phyloP scores from a whole-genome alignment of 2,329 filamentous ascomycete genomes.

The Aureobasidium subglaciale region DNA sequence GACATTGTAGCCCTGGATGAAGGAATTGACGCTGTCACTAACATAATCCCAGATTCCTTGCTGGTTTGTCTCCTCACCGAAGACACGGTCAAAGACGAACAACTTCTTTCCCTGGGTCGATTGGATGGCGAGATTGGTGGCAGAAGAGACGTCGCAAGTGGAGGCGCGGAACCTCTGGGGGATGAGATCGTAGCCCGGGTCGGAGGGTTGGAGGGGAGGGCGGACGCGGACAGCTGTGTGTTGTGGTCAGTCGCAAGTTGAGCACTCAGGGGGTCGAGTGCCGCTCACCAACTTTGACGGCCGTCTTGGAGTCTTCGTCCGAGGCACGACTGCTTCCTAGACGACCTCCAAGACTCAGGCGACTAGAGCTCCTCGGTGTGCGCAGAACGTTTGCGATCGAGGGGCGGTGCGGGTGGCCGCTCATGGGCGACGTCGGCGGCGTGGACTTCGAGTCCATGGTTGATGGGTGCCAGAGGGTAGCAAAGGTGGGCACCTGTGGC shows the following conservation, averaged over 20 bases:
- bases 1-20: slow-evolving; percentile 96
- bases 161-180: slow-evolving; percentile 90
- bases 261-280: slow-evolving; percentile 10
- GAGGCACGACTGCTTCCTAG: slow-evolving; percentile 71
- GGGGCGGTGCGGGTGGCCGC: slow-evolving; percentile 6
- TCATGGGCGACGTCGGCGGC: slow-evolving; percentile 29
- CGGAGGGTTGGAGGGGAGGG: slow-evolving; percentile 71
- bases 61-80: slow-evolving; percentile 73
- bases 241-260: slow-evolving; percentile 9
- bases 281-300: slow-evolving; percentile 89
- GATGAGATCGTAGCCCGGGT: slow-evolving; percentile 91
- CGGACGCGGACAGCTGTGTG: slow-evolving; percentile 79
- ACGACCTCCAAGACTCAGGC: slow-evolving; percentile 76
- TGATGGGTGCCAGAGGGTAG: neutral
- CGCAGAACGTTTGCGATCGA: slow-evolving; percentile 2
- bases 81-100: slow-evolving; percentile 95
- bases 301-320: slow-evolving; percentile 82
- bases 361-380: slow-evolving; percentile 56
- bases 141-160: slow-evolving; percentile 82
- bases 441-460: slow-evolving; percentile 35
- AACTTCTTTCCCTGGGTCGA: slow-evolving; percentile 87
- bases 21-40: slow-evolving; percentile 79
- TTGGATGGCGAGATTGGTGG: slow-evolving; percentile 81
- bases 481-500: neutral
- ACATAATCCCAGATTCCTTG: slow-evolving; percentile 93